phyloP scores from a whole-genome alignment of 1,284 basidiomycete species.

The Thecaphora thlaspeos region DNA sequence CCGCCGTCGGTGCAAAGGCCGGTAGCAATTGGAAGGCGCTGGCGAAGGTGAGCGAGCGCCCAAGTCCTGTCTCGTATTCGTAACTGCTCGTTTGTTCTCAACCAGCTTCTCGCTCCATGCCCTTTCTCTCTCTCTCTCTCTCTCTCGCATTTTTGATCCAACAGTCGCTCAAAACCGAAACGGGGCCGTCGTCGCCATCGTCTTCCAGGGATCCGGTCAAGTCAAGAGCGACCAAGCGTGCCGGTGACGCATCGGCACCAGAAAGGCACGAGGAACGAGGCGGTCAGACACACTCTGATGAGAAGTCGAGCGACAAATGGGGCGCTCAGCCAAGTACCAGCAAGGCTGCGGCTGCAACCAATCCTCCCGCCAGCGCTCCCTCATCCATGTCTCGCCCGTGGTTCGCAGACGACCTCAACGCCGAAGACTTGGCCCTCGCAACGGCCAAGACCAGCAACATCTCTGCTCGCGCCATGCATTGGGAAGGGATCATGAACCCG shows the following conservation, averaged over 20 bases:
- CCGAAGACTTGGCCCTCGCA: constrained; percentile 45
- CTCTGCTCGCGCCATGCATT: constrained; percentile 12
- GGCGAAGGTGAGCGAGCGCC: constrained; percentile 9
- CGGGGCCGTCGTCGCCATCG: too few relatives aligned
- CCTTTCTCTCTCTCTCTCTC: background rate
- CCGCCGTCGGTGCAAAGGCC: too few relatives aligned
- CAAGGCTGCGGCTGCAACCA: background rate
- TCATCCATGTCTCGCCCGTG: constrained; percentile 31
- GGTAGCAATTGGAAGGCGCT: constrained; percentile 54
- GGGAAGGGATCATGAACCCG: constrained; percentile 41
- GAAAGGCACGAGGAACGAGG: too few relatives aligned
- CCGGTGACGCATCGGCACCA: too few relatives aligned
- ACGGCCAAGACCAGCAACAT: background rate
- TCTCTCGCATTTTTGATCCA: too few relatives aligned
- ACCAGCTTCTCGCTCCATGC: background rate
- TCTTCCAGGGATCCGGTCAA: too few relatives aligned
- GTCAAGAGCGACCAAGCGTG: too few relatives aligned
- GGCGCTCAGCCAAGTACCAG: too few relatives aligned
- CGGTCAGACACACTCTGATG: too few relatives aligned
- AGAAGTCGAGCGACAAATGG: background rate
- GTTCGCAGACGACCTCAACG: constrained; percentile 53
- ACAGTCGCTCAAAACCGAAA: too few relatives aligned
- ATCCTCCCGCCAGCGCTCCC: background rate
- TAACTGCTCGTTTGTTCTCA: too few relatives aligned
- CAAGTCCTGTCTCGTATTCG: too few relatives aligned